Evolutionary conservation across 345 rosid species (phyloP), one percentile per base, ranked within the genome.

Genomic region (Clausena lansium): DNA sequence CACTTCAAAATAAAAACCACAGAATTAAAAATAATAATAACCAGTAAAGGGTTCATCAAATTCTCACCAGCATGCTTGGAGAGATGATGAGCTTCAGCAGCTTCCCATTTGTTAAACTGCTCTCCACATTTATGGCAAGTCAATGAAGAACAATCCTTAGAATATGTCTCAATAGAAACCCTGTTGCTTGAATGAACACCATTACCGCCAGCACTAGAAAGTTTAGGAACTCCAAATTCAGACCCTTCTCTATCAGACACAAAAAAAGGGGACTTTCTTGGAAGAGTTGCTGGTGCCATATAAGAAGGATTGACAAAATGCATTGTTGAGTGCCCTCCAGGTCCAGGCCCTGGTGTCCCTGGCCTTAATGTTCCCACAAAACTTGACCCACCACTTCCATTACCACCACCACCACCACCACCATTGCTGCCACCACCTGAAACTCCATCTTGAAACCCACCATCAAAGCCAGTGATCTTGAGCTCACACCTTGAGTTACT

Each of bases 91-190:
- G 90, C 89, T 87, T 96, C 99, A 70, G 99, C 98, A 78, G 92
- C 97, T 81, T 94, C 99, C 88, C 91, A 88, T 88, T 92, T 96
- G 80, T 65, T 89, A 75, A 96, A 96, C 75, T 90, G 97, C 81
- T 96, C 94, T 67, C 98, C 99, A 80, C 99, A 96, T 87, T 94
- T 96, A 77, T 96, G 99, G 79, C 99, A 96, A 79, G 93, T 90
- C 55, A 95, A 83, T 73, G 84, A 78, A 77, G 87, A 86, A 77
- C 82, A 78, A 55, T 88, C 89, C 79, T 85, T 92, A 27, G 87
- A 77, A 45, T 91, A 95, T 60, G 81, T 83, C 17, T 91, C 97
- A 47, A 91, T 77, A 35, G 96, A 92, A 39, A 86, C 86, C 70
- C 94, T 87, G 10, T 78, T 83, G 79, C 88, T 87, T 30, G 89